phyloP scores from a whole-genome alignment of 768 basidiomycete genomes.

The Boletus rubescentipes region DNA sequence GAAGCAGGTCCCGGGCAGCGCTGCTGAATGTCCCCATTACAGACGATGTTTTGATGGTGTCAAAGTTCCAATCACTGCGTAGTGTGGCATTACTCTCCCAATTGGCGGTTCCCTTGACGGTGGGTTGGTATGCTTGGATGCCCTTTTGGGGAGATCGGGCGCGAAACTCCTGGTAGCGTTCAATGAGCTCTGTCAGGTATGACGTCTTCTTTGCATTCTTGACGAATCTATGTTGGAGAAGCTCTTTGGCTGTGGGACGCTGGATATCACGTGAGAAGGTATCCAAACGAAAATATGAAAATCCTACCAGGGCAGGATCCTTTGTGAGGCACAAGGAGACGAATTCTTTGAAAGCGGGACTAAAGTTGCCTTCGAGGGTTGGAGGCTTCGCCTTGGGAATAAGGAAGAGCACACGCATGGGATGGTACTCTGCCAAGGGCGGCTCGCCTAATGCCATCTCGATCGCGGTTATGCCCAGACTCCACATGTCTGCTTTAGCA shows the following conservation, averaged over 20 bases:
- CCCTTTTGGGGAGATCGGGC: conserved; percentile 58
- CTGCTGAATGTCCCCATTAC: conserved; percentile 78
- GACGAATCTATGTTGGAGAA: conserved; percentile 94
- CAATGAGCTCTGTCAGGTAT: conserved; percentile 83
- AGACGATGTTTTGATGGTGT: conserved; percentile 70
- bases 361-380: conserved; percentile 82
- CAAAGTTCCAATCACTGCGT: conserved; percentile 95
- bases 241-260: conserved; percentile 89
- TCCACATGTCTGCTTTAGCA: conserved; percentile 96
- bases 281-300: conserved; percentile 19
- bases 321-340: conserved; percentile 89
- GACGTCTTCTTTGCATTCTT: conserved; percentile 78
- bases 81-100: conserved; percentile 79
- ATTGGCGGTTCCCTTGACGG: conserved; percentile 53
- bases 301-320: conserved; percentile 69
- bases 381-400: conserved; percentile 98
- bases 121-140: conserved; percentile 53
- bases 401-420: conserved; percentile 96
- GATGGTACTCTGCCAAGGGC: conserved; percentile 94
- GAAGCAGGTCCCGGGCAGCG: conserved; percentile 67
- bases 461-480: conserved; percentile 95
- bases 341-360: conserved; percentile 89
- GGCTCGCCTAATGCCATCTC: conserved; percentile 99
- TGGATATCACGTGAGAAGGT: conserved; percentile 34
- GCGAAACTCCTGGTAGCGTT: conserved; percentile 80